Base-by-base conservation (phyloP, 2,329 filamentous ascomycete species). In the Fusarium torulosum region DNA sequence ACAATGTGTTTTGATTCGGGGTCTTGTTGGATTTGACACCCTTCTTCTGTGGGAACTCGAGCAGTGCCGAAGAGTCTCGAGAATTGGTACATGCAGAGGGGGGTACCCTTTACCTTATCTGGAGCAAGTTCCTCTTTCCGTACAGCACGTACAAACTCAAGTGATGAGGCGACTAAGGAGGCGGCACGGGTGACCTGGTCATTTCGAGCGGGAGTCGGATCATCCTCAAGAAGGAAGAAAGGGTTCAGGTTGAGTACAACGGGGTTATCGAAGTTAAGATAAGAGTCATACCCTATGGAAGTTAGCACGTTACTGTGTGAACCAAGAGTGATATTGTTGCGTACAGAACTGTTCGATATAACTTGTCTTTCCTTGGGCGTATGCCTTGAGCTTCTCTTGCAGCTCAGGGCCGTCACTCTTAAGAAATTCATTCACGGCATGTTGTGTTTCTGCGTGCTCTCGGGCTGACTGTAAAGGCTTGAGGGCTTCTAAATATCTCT, bases 301-400 rank as follows among this genome's bases (percentile, higher is more conserved):
- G 61, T 74, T 52, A 71, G 47, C 46, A 19, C 6, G 6, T 27
- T 13, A n/a, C 10, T 44, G n/a, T 17, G 13, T 21, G 6, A 21
- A 37, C 15, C 13, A 55, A 40, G 19, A 6, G 31, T 17, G 17
- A 35, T 23, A 9, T 17, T 19, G 6, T 14, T 25, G 49, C 62
- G 15, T 86, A 97, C 95, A 99, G 74, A 99, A 99, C 75, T 99
- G 96, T 77, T 98, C 96, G 73, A 99, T 98, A 76, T 97, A 99
- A 79, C 95, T 98, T 37, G 93, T 93, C 80, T 94, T 95, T 43
- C 91, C 93, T 47, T 88, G 89, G 10, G 96, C 94, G 82, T 98
- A 99, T 73, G 90, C 89, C 82, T 94, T 96, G 57, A 98, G 81
- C 78, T 91, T 94, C 63, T 96, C 93, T 76, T 99, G 94, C 46